A percentile compares a stretch with the other conserved stretches of the same genome.
These are phyloP conservation scores for Porphyrellus cyaneotinctus DNA, from an alignment of 768 basidiomycete species.

Conservation along the genomic window DNA sequence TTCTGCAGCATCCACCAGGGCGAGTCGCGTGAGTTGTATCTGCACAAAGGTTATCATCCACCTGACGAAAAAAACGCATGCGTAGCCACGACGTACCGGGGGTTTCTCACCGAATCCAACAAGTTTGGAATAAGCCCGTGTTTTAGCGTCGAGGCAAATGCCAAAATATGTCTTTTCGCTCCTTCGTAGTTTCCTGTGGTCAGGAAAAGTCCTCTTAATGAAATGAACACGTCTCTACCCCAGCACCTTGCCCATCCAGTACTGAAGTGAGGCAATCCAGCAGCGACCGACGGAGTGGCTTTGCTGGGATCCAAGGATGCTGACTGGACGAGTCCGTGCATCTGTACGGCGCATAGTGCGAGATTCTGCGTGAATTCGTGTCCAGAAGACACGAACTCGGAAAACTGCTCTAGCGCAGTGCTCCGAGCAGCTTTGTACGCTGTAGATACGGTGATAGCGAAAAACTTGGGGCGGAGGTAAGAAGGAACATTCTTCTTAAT, in stretches of 20 bases:
- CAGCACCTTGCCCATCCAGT: conserved; percentile 94
- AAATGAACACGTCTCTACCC: conserved; percentile 95
- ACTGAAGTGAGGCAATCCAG: conserved; percentile 92
- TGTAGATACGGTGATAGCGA: conserved; percentile 83
- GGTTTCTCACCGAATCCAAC: conserved; percentile 81
- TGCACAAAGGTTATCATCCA: conserved; percentile 21
- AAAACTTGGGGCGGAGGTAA: conserved; percentile 94
- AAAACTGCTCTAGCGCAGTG: conserved; percentile 80
- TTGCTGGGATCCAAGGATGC: conserved; percentile 80
- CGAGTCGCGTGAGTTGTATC: conserved; percentile 95
- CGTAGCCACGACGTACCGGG: conserved; percentile 49
- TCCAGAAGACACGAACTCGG: conserved; percentile 81
- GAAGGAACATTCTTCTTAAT: conserved; percentile 71
- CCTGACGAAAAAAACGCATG: neutral
- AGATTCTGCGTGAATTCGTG: conserved; percentile 89
- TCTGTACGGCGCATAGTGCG: conserved; percentile 79
- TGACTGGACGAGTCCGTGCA: conserved; percentile 87
- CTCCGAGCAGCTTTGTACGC: conserved; percentile 90
- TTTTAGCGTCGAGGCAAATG: conserved; percentile 89
- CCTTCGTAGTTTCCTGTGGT: conserved; percentile 86
- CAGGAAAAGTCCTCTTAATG: conserved; percentile 87
- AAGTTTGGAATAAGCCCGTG: conserved; percentile 97
- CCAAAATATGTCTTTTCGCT: conserved; percentile 85
- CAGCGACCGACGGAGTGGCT: conserved; percentile 79
- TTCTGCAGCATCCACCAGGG: conserved; percentile 99